A percentile compares a stretch with the other conserved stretches of the same genome.
Evolutionary conservation across 352 stramenopile genomes (phyloP).

Genomic region (Pseudoperonospora humuli): DNA sequence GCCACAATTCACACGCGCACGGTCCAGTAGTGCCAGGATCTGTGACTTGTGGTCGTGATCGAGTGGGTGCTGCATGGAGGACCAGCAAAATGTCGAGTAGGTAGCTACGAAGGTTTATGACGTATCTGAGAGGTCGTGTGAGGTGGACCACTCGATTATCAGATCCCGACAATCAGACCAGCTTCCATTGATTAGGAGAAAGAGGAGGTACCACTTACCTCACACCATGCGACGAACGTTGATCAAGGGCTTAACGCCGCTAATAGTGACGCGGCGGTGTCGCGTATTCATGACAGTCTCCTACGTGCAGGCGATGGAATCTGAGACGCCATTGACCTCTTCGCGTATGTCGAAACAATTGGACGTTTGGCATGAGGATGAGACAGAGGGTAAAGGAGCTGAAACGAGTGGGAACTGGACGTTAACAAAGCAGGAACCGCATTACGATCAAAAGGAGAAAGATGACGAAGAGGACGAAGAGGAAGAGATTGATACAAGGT

Average conservation of each 20-base stretch:
- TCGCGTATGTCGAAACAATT: neutral
- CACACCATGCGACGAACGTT: slow-evolving; percentile 16
- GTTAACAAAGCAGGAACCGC: too few species aligned
- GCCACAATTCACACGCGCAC: slow-evolving; percentile 23
- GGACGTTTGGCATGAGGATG: neutral
- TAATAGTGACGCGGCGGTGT: neutral
- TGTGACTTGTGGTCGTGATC: slow-evolving; percentile 17
- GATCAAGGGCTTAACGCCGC: slow-evolving; percentile 3
- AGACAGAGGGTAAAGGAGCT: too few species aligned
- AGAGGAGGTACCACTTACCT: too few species aligned
- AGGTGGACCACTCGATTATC: too few species aligned
- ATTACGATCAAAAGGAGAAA: too few species aligned
- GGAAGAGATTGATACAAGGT: slow-evolving; percentile 13
- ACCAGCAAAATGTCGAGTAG: neutral
- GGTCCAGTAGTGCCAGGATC: slow-evolving; percentile 36
- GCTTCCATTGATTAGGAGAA: too few species aligned
- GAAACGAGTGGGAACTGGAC: too few species aligned
- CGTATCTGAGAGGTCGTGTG: too few species aligned
- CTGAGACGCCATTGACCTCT: slow-evolving; percentile 6
- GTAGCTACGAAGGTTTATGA: too few species aligned
- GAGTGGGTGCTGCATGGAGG: slow-evolving; percentile 16
- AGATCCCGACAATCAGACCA: too few species aligned
- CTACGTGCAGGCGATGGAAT: slow-evolving; percentile 7
- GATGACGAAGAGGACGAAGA: neutral
- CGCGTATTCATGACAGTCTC: slow-evolving; percentile 5